Evolutionary conservation across 148 eudicot species (phyloP), one percentile per base, ranked within the genome.

Genomic region (Limonium bicolor): DNA sequence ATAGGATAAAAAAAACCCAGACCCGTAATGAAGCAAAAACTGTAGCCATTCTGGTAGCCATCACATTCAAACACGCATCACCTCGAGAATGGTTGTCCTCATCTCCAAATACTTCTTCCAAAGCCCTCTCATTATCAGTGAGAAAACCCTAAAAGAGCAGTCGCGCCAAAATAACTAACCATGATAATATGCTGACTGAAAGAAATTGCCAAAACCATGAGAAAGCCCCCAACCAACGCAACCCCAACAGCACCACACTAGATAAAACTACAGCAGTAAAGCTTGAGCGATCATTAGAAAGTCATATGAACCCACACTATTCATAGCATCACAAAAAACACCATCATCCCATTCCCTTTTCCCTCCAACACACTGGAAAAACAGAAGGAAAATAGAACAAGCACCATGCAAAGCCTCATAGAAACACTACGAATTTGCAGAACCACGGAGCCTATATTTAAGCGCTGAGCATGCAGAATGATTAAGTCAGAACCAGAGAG

Each of bases 111-210:
- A 88, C 86, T 29, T 83, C 90, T 52, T 79, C 96, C 31, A 88
- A 55, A 27, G 94, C 90, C 73, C 65, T 77, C 60, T 77, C 90
- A 51, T 88, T 72, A 61, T 82, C 94, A 48, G 96, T 88, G 43
- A 83, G 37, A 61, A 88, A 88, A 56, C 86, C 94, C 96, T 88
- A n/a, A n/a, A n/a, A n/a, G n/a, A n/a, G n/a, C n/a, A n/a, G n/a
- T n/a, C n/a, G n/a, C n/a, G 46, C 26, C 30, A 42, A 36, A 30
- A 18, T 41, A 6, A 49, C 40, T 33, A 35, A 9, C 20, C 18
- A 13, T 29, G 23, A 10, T 21, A 41, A 31, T 30, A 26, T 27
- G 14, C 15, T 12, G 26, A 34, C 44, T 14, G 55, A 10, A 3
- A 7, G 34, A 19, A 40, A 40, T 4, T 7, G 4, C 44, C 4